Conservation (phyloP, 1,139 yeast species). For the Protomyces gravidus region DNA sequence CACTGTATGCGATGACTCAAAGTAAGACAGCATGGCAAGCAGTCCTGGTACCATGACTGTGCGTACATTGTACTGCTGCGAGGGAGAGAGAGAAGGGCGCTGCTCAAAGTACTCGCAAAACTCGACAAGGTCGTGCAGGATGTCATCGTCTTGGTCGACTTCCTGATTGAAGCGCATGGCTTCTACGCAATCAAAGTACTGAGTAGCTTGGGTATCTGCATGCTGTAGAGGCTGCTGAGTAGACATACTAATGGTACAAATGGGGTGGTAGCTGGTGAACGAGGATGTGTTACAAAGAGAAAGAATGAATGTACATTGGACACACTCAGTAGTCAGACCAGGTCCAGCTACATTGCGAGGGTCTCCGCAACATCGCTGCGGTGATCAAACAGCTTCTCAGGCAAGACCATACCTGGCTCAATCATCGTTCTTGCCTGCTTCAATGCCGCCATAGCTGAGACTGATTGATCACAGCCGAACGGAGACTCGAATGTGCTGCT, state of each 20-base stretch:
- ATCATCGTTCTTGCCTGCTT: not conserved
- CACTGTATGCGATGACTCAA: not conserved
- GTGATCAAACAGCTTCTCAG: not conserved
- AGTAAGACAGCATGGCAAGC: not conserved
- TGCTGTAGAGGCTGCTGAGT: not conserved
- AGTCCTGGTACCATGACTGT: not conserved
- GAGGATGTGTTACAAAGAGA: not conserved
- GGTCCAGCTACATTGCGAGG: not conserved
- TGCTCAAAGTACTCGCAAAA: conserved; percentile 1
- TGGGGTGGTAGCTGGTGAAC: not conserved
- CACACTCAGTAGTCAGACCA: not conserved
- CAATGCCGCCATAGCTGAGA: not conserved
- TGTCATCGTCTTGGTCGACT: not conserved
- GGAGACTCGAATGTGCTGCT: not conserved
- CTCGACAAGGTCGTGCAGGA: not conserved
- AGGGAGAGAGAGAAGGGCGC: not conserved
- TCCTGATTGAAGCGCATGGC: too few relatives aligned
- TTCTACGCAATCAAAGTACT: too few relatives aligned
- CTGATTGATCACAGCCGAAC: not conserved
- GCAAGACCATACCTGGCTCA: not conserved
- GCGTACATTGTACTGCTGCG: not conserved
- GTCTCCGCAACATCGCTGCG: not conserved
- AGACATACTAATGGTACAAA: not conserved
- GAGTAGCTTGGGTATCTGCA: not conserved
- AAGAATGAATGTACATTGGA: not conserved